Evolutionary conservation across 768 basidiomycete genomes (phyloP), one percentile per base, ranked within the genome.

Genomic region (Coprinopsis sp.): DNA sequence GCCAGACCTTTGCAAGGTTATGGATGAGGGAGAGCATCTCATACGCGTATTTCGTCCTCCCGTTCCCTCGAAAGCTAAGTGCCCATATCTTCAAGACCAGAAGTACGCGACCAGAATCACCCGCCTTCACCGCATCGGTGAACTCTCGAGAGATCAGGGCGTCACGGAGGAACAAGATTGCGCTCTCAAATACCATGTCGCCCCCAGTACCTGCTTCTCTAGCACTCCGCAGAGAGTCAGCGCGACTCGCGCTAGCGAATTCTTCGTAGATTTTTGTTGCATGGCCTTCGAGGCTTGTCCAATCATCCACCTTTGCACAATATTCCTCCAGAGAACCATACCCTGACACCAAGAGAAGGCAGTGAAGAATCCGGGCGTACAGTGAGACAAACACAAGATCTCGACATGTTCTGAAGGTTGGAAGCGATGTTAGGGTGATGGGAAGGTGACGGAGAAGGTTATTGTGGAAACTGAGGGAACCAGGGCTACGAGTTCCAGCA

Each of bases 301-400:
- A 66, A 1, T 44, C 37, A 1, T 14, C 46, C 1, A 55, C 34
- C 0, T 46, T 46, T 3, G 29, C 31, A 0, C 49, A 31, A 42
- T 64, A 66, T 2, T 54, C 53, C 0, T 58, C 58, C 0, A 64
- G 37, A 0, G 52, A 43, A 0, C 33, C 7, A 3, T 14, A 13
- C 4, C 48, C 47, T 1, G 60, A 59, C 0, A 70, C 63, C 1
- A 54, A 44, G 0, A 66, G 55, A 0, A 71, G 51, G 50, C 65
- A 67, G 39, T 64, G 60, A 2, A 68, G 58, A 5, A 68, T 45
- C 1, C 62, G 59, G 0, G 67, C 63, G 53, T 64, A 66, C 1
- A 69, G 58, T 0, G 62, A 65, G 21, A 61, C 54, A 44, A 68
- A 65, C 2, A 68, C 46, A 0, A 72, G 59, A 39, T 70, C 67